Conservation (phyloP, 2,329 filamentous ascomycete species). For the Arthroderma sp. region DNA sequence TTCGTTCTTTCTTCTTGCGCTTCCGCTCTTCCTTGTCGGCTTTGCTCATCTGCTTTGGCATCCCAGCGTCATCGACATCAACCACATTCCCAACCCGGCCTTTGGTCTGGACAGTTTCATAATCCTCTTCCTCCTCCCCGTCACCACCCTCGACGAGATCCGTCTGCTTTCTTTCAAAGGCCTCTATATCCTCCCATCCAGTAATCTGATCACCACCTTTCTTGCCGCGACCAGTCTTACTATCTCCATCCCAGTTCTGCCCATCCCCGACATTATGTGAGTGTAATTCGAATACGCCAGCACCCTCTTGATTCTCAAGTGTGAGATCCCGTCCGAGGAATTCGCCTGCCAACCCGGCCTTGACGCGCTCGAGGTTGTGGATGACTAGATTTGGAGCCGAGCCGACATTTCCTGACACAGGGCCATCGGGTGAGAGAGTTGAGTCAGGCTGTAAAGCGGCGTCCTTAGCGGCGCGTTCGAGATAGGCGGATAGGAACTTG, state of each 20-base stretch:
- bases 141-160: constrained; percentile 14
- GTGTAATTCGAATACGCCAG: constrained; percentile 4
- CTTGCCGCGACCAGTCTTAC: constrained; percentile 1
- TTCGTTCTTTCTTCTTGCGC: constrained; percentile 42
- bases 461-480: constrained; percentile 29
- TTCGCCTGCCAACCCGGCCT: constrained; percentile 31
- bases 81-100: constrained; percentile 16
- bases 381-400: constrained; percentile 30
- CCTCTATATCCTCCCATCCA: constrained; percentile 18
- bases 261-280: constrained; percentile 2
- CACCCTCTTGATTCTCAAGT: constrained; percentile 7
- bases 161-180: constrained; percentile 24
- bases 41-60: constrained; percentile 25
- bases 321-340: constrained; percentile 30
- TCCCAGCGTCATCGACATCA: constrained; percentile 28
- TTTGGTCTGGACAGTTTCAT: constrained; percentile 14
- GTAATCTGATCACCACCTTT: constrained; percentile 10
- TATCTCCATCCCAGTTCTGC: constrained; percentile 24
- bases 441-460: constrained; percentile 32
- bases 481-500: constrained; percentile 31
- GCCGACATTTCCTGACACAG: constrained; percentile 28
- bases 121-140: constrained; percentile 5
- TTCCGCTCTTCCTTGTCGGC: constrained; percentile 42
- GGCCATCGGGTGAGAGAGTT: constrained; percentile 31
- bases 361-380: constrained; percentile 33